Conservation (phyloP, 2,329 filamentous ascomycete genomes). For the Scytalidium lignicola region DNA sequence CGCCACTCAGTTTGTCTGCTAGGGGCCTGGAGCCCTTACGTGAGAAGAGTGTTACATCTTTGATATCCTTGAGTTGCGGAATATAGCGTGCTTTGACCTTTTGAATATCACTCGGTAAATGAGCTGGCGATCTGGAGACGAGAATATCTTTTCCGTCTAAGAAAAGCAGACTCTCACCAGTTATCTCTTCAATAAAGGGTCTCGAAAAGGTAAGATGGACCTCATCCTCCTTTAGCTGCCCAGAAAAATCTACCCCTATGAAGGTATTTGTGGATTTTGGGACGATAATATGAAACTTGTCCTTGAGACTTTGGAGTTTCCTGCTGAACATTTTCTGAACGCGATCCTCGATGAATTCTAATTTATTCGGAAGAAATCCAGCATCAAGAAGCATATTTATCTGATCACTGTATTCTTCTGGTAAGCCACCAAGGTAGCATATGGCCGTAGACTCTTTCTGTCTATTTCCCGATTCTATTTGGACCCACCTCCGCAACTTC, state of each 20-base stretch:
- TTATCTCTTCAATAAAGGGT: constrained; percentile 48
- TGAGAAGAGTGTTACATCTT: constrained; percentile 77
- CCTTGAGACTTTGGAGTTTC: constrained; percentile 32
- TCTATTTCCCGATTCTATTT: constrained; percentile 21
- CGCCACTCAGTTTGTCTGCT: constrained; percentile 68
- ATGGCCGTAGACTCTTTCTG: not conserved
- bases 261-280: constrained; percentile 55
- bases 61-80: constrained; percentile 59
- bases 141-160: constrained; percentile 57
- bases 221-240: constrained; percentile 56
- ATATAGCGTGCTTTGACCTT: constrained; percentile 55
- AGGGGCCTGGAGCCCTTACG: constrained; percentile 55
- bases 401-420: constrained; percentile 36
- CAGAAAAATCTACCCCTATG: constrained; percentile 65
- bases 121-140: constrained; percentile 64
- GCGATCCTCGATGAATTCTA: constrained; percentile 43
- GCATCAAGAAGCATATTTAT: constrained; percentile 51
- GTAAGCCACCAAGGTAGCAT: constrained; percentile 16
- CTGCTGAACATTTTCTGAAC: constrained; percentile 23
- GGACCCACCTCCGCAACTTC: constrained; percentile 50
- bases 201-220: constrained; percentile 63
- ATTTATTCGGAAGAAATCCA: constrained; percentile 51
- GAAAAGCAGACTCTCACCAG: constrained; percentile 46
- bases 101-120: constrained; percentile 69
- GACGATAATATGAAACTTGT: constrained; percentile 56